Evolutionary conservation across 441 rosid genomes (phyloP).

Genomic region (Omphalea diandra): DNA sequence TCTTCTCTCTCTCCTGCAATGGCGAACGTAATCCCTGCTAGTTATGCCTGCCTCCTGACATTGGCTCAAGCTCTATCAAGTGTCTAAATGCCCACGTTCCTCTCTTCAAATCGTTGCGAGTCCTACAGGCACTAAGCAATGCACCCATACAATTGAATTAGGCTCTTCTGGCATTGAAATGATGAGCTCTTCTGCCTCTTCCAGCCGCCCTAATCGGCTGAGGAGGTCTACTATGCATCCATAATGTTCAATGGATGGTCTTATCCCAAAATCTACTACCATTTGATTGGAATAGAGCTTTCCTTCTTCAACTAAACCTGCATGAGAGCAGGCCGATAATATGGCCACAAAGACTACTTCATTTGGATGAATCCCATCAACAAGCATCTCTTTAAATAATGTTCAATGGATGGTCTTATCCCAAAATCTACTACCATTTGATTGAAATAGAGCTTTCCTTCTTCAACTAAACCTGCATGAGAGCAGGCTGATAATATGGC

Average conservation of each 20-base stretch:
- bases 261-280: conserved; percentile 5
- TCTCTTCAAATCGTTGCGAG: conserved; percentile 8
- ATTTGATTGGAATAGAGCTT: conserved; percentile 16
- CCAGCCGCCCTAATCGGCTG: conserved; percentile 11
- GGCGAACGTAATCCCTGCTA: conserved; percentile 12
- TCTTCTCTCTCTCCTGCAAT: background rate
- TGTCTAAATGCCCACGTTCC: conserved; percentile 11
- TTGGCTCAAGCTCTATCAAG: conserved; percentile 14
- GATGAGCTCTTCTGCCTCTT: conserved; percentile 18
- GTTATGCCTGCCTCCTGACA: conserved; percentile 15
- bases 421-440: conserved; percentile 4
- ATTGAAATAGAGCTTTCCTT: conserved; percentile 18
- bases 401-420: too few species aligned
- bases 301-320: conserved; percentile 17
- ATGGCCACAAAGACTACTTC: conserved; percentile 14
- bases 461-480: conserved; percentile 17
- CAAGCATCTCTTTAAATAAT: conserved; percentile 12
- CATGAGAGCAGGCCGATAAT: conserved; percentile 17
- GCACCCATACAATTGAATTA: conserved; percentile 13
- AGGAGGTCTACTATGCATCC: conserved; percentile 23
- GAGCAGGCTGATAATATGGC: conserved; percentile 15
- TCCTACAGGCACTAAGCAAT: conserved; percentile 19
- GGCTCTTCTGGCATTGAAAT: conserved; percentile 15
- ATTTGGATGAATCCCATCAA: conserved; percentile 11
- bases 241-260: conserved; percentile 20